phyloP scores from a whole-genome alignment of 2,329 filamentous ascomycete genomes.

The Claviceps africana region DNA sequence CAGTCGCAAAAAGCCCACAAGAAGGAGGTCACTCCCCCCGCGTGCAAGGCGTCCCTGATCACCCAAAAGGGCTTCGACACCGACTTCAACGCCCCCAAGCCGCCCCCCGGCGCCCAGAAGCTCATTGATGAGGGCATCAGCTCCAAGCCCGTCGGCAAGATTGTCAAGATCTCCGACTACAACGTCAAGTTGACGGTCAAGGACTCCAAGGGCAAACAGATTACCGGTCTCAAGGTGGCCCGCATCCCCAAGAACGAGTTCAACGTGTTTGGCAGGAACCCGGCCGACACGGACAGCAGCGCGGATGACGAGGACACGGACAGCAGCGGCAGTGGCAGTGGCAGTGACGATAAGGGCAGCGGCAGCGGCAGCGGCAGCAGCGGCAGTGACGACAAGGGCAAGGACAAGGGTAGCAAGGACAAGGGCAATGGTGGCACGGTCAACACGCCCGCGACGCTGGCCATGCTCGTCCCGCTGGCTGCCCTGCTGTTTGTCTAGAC shows the following conservation, averaged over 20 bases:
- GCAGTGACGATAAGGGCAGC: no score
- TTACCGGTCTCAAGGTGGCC: constrained; percentile 34
- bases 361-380: no score
- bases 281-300: constrained; percentile 18
- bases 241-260: constrained; percentile 28
- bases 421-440: constrained; percentile 16
- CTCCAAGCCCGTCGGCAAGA: constrained; percentile 47
- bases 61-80: constrained; percentile 51
- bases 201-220: constrained; percentile 25
- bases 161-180: constrained; percentile 55
- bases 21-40: constrained; percentile 37
- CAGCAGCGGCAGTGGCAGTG: constrained; percentile 9
- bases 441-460: constrained; percentile 19
- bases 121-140: constrained; percentile 66
- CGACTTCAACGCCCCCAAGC: constrained; percentile 63
- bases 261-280: constrained; percentile 33
- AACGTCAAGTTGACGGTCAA: constrained; percentile 34
- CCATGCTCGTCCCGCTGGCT: constrained; percentile 19
- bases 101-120: constrained; percentile 52
- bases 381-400: constrained; percentile 9
- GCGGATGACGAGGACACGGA: constrained; percentile 9
- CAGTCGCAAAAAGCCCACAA: constrained; percentile 46
- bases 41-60: constrained; percentile 56
- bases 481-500: constrained; percentile 21
- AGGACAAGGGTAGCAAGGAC: constrained; percentile 5